Conservation (phyloP, 2,329 filamentous ascomycete species). For the Stromatinia cepivora region DNA sequence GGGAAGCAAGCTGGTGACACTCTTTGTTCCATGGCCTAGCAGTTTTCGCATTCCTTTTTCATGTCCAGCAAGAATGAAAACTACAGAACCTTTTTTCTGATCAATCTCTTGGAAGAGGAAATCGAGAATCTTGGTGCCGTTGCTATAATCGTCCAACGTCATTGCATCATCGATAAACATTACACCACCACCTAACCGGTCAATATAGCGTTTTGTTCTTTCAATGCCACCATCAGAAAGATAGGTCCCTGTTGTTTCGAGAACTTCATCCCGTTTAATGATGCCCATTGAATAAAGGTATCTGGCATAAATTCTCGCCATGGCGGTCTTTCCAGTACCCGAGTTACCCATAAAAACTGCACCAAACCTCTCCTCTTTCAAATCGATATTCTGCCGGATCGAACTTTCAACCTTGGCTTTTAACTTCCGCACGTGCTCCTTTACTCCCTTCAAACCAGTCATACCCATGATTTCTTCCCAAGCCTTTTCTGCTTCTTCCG, state of each 20-base stretch:
- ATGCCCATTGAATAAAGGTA: conserved; percentile 62
- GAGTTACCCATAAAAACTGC: conserved; percentile 55
- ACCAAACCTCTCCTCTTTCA: conserved; percentile 52
- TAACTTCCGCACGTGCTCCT: conserved; percentile 51
- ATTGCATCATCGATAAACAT: conserved; percentile 69
- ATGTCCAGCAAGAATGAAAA: conserved; percentile 72
- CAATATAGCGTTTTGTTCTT: conserved; percentile 56
- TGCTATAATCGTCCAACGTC: conserved; percentile 15
- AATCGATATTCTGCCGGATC: conserved; percentile 47
- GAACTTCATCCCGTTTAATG: conserved; percentile 57
- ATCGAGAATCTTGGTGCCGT: conserved; percentile 56
- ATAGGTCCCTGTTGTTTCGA: conserved; percentile 66
- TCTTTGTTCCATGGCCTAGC: conserved; percentile 62
- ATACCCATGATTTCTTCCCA: conserved; percentile 54
- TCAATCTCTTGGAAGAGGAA: conserved; percentile 71
- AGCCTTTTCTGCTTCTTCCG: conserved; percentile 45
- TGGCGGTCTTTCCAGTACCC: conserved; percentile 65
- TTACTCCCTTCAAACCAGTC: conserved; percentile 56
- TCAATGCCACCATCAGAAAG: conserved; percentile 62
- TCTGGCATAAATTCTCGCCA: conserved; percentile 66
- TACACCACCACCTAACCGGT: conserved; percentile 64
- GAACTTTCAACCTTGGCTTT: conserved; percentile 52
- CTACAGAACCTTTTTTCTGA: conserved; percentile 65
- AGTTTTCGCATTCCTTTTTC: conserved; percentile 72
- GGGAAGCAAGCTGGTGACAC: conserved; percentile 65